Conservation (phyloP, 257 asterid species). For the Nicotiana tabacum region DNA sequence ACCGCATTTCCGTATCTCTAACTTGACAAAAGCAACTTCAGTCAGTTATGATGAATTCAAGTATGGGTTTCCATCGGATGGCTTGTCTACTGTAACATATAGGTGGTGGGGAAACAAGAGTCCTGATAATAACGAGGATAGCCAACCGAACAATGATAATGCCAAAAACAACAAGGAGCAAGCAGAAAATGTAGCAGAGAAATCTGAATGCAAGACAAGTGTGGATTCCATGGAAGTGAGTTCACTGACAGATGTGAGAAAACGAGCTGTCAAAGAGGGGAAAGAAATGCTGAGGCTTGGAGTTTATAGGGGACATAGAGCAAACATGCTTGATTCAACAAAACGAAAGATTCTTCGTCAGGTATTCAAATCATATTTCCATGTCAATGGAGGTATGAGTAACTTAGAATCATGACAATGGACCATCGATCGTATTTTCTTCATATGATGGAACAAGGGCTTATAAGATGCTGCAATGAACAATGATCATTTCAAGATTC, state of each 20-base stretch:
- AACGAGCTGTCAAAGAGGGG: conserved; percentile 53
- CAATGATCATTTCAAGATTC: neutral
- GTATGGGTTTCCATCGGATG: conserved; percentile 71
- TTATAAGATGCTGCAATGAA: neutral
- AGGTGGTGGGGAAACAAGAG: conserved; percentile 67
- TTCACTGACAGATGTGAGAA: conserved; percentile 47
- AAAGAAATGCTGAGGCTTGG: conserved; percentile 46
- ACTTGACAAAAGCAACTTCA: conserved; percentile 25
- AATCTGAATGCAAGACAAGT: conserved; percentile 14
- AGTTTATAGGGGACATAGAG: conserved; percentile 27
- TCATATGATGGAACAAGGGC: neutral
- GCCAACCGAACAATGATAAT: neutral
- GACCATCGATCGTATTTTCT: neutral
- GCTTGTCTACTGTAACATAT: conserved; percentile 51
- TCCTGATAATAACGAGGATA: conserved; percentile 9
- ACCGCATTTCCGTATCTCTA: conserved; percentile 23
- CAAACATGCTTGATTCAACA: conserved; percentile 31
- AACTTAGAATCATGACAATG: conserved; percentile 20
- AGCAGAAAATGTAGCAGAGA: neutral
- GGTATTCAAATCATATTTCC: conserved; percentile 62
- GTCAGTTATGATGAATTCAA: conserved; percentile 52
- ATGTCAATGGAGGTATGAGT: conserved; percentile 25
- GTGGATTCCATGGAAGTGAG: conserved; percentile 13
- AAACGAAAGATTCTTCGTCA: conserved; percentile 40
- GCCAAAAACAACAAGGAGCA: neutral